Conservation (phyloP, 140 eudicot genomes). For the Flaveria floridana region DNA sequence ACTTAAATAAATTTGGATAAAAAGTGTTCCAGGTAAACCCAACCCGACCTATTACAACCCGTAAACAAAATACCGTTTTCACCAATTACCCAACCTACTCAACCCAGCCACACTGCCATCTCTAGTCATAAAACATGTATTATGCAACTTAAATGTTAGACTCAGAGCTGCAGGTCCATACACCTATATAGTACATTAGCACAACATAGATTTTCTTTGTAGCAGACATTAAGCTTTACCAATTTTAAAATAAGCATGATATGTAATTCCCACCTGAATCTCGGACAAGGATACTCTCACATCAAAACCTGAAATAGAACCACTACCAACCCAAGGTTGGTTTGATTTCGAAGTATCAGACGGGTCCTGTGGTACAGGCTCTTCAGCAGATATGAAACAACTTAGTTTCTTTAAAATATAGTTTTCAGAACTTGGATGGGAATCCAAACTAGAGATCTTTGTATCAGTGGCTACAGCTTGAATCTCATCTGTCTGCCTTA, state of each 20-base stretch:
- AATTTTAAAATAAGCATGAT: slow-evolving; percentile 12
- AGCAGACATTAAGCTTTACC: not conserved
- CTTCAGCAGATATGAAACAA: slow-evolving; percentile 60
- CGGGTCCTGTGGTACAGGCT: slow-evolving; percentile 33
- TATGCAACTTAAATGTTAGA: slow-evolving; percentile 9
- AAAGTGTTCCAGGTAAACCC: slow-evolving; percentile 1
- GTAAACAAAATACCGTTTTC: not conserved
- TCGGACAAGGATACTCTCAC: slow-evolving; percentile 66
- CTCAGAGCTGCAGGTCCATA: slow-evolving; percentile 16
- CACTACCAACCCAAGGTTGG: slow-evolving; percentile 75
- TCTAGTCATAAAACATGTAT: slow-evolving; percentile 5
- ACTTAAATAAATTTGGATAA: not conserved
- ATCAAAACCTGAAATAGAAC: slow-evolving; percentile 76
- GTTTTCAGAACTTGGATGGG: slow-evolving; percentile 40
- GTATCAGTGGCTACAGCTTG: slow-evolving; percentile 34
- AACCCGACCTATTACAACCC: not conserved
- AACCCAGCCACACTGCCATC: not conserved
- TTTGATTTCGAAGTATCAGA: slow-evolving; percentile 21
- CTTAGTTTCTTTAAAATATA: slow-evolving; percentile 56
- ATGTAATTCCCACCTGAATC: slow-evolving; percentile 56
- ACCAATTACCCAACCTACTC: slow-evolving; percentile 10
- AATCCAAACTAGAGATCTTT: slow-evolving; percentile 45
- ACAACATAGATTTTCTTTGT: slow-evolving; percentile 5
- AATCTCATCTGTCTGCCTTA: slow-evolving; percentile 31
- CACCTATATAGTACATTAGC: not conserved